phyloP scores from a whole-genome alignment of 768 basidiomycete species.

The Pholiota microspora region DNA sequence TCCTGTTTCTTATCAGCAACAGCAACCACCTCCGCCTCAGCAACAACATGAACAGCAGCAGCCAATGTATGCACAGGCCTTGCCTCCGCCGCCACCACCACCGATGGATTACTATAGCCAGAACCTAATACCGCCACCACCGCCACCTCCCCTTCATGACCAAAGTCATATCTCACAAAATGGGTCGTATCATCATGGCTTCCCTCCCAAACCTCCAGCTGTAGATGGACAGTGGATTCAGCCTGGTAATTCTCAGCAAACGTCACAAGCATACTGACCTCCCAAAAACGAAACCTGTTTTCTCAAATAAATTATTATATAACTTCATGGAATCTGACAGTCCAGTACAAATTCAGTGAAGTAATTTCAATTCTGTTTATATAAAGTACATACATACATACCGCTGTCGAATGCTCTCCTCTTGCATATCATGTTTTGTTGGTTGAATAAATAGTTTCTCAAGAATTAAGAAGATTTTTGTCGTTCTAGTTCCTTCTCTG shows the following conservation, averaged over 20 bases:
- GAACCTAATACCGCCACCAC: slow-evolving; percentile 32
- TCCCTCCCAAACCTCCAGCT: slow-evolving; percentile 40
- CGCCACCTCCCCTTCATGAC: slow-evolving; percentile 27
- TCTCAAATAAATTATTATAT: neutral
- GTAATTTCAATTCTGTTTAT: neutral
- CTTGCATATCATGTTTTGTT: neutral
- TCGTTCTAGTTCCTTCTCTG: slow-evolving; percentile 20
- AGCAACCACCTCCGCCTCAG: slow-evolving; percentile 27
- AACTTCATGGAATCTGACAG: neutral
- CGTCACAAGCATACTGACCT: slow-evolving; percentile 19
- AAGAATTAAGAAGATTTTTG: neutral
- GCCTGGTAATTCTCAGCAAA: slow-evolving; percentile 13
- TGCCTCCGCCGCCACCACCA: slow-evolving; percentile 27
- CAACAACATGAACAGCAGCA: slow-evolving; percentile 25
- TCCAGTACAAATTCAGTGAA: neutral
- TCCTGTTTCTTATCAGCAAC: slow-evolving; percentile 39
- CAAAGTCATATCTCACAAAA: slow-evolving; percentile 18
- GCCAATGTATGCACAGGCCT: slow-evolving; percentile 21
- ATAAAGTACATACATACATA: neutral
- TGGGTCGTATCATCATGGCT: slow-evolving; percentile 27
- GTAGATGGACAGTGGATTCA: slow-evolving; percentile 36
- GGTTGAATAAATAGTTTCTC: neutral
- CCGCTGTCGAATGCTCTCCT: neutral
- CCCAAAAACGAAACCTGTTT: slow-evolving; percentile 6
- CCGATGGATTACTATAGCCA: slow-evolving; percentile 26